phyloP scores from a whole-genome alignment of 345 rosid species.

The Sisymbrium irio region DNA sequence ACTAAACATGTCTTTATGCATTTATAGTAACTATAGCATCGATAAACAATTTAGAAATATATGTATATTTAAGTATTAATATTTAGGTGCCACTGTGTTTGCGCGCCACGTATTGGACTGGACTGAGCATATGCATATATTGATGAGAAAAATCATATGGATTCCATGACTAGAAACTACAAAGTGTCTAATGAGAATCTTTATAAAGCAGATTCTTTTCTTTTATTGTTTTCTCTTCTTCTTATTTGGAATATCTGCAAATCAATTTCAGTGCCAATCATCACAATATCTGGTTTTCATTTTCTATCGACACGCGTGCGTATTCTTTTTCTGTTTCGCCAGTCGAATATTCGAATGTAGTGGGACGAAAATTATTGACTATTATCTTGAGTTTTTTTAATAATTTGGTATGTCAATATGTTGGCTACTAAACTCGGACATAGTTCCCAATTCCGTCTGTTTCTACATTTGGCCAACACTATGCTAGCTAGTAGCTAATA shows the following conservation, averaged over 20 bases:
- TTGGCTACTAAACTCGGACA: not conserved
- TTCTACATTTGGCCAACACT: not conserved
- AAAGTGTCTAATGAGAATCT: slow-evolving; percentile 23
- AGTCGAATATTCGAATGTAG: slow-evolving; percentile 20
- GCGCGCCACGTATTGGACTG: slow-evolving; percentile 28
- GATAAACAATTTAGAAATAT: not conserved
- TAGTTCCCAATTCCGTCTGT: not conserved
- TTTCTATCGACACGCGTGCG: slow-evolving; percentile 12
- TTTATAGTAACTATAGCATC: not conserved
- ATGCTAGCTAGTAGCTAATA: not conserved
- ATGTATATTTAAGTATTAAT: not conserved
- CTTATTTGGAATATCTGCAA: slow-evolving; percentile 22
- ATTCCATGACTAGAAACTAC: slow-evolving; percentile 28
- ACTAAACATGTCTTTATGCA: not conserved
- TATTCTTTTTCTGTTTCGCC: slow-evolving; percentile 16
- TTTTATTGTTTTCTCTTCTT: not conserved
- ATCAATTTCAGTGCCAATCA: slow-evolving; percentile 20
- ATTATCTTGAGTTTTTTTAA: not conserved
- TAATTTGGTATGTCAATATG: not conserved
- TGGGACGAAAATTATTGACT: not conserved
- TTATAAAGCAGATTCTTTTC: slow-evolving; percentile 24
- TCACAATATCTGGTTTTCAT: slow-evolving; percentile 14
- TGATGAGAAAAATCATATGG: slow-evolving; percentile 15
- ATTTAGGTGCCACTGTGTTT: not conserved
- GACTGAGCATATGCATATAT: not conserved